Conservation (phyloP, 2,329 filamentous ascomycete species). For the Colletotrichum sidae region DNA sequence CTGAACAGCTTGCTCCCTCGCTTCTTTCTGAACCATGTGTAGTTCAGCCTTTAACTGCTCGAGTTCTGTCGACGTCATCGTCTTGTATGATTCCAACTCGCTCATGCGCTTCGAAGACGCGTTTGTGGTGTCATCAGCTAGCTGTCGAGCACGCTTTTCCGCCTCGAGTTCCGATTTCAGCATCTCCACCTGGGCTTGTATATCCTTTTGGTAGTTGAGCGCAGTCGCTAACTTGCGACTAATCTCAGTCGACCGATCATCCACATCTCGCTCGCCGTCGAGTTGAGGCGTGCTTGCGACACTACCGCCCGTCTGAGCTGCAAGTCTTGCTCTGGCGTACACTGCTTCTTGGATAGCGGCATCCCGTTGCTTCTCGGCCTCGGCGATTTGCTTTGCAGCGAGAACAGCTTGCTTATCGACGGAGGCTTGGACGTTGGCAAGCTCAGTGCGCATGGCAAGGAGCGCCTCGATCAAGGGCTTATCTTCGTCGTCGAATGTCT, state of each 20-base stretch:
- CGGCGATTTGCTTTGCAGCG: conserved; percentile 89
- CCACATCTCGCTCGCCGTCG: conserved; percentile 69
- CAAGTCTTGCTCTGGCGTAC: conserved; percentile 93
- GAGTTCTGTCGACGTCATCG: conserved; percentile 85
- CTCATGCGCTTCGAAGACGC: conserved; percentile 85
- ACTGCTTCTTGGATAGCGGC: conserved; percentile 94
- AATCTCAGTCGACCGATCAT: conserved; percentile 79
- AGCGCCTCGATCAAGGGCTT: conserved; percentile 92
- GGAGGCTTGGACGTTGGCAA: conserved; percentile 88
- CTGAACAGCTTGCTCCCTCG: conserved; percentile 83
- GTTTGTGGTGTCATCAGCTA: conserved; percentile 89
- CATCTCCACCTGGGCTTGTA: conserved; percentile 81
- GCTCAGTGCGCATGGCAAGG: conserved; percentile 88
- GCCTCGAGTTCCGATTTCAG: conserved; percentile 78
- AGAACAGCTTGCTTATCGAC: conserved; percentile 89
- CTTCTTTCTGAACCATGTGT: conserved; percentile 80
- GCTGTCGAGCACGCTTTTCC: conserved; percentile 82
- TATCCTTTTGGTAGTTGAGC: conserved; percentile 80
- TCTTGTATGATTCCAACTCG: conserved; percentile 86
- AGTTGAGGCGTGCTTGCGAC: conserved; percentile 69
- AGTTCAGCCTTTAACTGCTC: conserved; percentile 88
- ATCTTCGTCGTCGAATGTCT: conserved; percentile 91
- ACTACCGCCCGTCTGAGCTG: conserved; percentile 78
- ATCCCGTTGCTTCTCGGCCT: conserved; percentile 94
- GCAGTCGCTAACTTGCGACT: conserved; percentile 85